Percentiles rank a stretch among this genome's conserved stretches.
These are phyloP conservation scores for Pleurotus tuber-regium DNA, from an alignment of 768 basidiomycete genomes.

Conservation along the genomic window DNA sequence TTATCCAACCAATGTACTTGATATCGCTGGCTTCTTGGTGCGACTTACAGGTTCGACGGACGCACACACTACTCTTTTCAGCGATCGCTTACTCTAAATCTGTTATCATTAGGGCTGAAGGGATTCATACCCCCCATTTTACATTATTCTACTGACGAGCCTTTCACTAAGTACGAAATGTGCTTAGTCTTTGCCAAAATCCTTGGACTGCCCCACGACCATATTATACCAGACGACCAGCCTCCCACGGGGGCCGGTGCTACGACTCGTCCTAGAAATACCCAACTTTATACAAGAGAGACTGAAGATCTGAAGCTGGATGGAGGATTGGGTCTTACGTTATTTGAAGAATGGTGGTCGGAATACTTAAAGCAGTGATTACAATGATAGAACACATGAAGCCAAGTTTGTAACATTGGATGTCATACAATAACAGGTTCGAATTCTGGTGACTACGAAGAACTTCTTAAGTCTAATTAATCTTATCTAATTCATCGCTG, in stretches of 20 bases:
- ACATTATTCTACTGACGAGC: conserved; percentile 82
- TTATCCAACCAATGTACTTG: conserved; percentile 88
- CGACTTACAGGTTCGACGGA: conserved; percentile 60
- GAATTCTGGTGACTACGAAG: background rate
- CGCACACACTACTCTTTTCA: background rate
- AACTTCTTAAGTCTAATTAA: conserved; percentile 14
- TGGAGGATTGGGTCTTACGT: conserved; percentile 56
- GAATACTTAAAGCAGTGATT: conserved; percentile 36
- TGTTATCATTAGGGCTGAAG: conserved; percentile 27
- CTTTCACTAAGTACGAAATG: conserved; percentile 93
- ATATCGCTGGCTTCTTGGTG: conserved; percentile 83
- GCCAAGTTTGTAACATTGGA: too few species aligned
- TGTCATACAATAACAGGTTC: background rate
- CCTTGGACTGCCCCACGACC: conserved; percentile 65
- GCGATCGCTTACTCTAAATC: background rate
- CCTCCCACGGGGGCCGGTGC: conserved; percentile 62
- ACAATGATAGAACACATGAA: too few species aligned
- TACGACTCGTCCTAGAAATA: conserved; percentile 77
- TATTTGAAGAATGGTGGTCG: conserved; percentile 88
- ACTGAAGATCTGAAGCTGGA: conserved; percentile 65
- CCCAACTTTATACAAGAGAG: conserved; percentile 71
- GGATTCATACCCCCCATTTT: conserved; percentile 64
- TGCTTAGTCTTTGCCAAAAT: conserved; percentile 75
- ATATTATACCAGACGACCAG: conserved; percentile 73
- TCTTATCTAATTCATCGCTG: conserved; percentile 14